phyloP scores from a whole-genome alignment of 345 rosid species.

The Syzygium jambos region DNA sequence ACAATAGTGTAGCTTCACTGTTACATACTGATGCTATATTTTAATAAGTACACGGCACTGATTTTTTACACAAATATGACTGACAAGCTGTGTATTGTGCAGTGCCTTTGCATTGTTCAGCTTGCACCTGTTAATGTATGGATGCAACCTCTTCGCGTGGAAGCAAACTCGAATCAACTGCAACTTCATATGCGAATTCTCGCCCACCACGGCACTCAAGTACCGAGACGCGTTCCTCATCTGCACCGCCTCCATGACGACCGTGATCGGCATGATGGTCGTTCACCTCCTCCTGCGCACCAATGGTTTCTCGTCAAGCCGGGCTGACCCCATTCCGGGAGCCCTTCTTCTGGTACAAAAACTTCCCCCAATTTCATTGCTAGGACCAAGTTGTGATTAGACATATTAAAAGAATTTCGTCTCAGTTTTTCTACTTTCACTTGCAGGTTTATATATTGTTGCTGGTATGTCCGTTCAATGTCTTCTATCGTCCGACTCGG shows the following conservation, averaged over 20 bases:
- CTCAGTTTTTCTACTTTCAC: neutral
- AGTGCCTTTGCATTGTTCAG: slow-evolving; percentile 83
- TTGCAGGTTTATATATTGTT: slow-evolving; percentile 49
- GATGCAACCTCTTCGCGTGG: slow-evolving; percentile 91
- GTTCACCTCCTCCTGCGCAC: slow-evolving; percentile 71
- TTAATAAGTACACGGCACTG: neutral
- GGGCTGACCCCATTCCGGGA: slow-evolving; percentile 85
- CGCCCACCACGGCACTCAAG: slow-evolving; percentile 67
- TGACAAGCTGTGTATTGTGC: slow-evolving; percentile 11
- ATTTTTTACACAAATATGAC: neutral
- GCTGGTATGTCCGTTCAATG: slow-evolving; percentile 69
- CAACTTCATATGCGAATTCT: slow-evolving; percentile 78
- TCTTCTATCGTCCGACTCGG: slow-evolving; percentile 78
- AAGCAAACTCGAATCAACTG: slow-evolving; percentile 69
- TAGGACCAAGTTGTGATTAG: neutral
- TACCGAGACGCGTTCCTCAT: slow-evolving; percentile 84
- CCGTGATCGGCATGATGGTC: slow-evolving; percentile 83
- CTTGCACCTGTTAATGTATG: slow-evolving; percentile 90
- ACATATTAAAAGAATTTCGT: neutral
- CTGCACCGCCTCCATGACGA: slow-evolving; percentile 87
- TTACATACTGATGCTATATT: neutral
- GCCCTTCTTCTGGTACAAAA: slow-evolving; percentile 54
- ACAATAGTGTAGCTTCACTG: neutral
- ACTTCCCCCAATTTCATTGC: neutral
- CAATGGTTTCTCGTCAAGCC: slow-evolving; percentile 33